Evolutionary conservation across 2,329 filamentous ascomycete genomes (phyloP), one percentile per base, ranked within the genome.

Genomic region (Mariannaea sp.): DNA sequence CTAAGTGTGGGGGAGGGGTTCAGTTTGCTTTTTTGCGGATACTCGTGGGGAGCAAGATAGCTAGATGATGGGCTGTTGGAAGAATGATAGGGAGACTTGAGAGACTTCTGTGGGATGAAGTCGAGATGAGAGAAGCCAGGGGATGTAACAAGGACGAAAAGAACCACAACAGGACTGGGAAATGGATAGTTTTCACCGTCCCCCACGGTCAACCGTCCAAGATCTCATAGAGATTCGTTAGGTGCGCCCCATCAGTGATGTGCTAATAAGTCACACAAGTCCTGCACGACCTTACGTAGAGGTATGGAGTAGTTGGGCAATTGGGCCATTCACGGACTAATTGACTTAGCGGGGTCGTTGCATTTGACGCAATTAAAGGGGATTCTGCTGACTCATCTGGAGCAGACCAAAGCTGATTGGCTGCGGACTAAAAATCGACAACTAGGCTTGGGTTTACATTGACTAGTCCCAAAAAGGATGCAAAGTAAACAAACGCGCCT

Each of bases 401-500:
- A 1, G 8, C 8, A 5, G 4, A 5, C 3, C 1, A 26, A 10
- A 33, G 3, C 45, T n/a, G 9, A 58, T 63, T 59, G 61, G 50
- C 8, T 12, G 4, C 7, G 9, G 3, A 10, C 7, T 14, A 10
- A 22, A 14, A 17, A 7, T n/a, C 38, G 26, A 45, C 44, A 52
- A 65, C 57, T 62, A n/a, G 59, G 60, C 29, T 50, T 10, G 13
- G 41, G 44, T 51, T 13, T 61, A 55, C 56, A 54, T 52, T 19
- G 58, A 58, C 72, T 74, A 75, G 61, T 55, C 72, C 65, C 19
- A 58, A 72, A 69, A 29, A 53, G 65, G 69, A 61, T 57, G 64
- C 22, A 56, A 70, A 75, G 75, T 77, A 77, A 77, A 77, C 74
- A 76, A 66, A 69, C 68, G 65, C 67, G 67, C 63, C 57, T 60